Evolutionary conservation across 345 rosid genomes (phyloP).

Genomic region (Angophora floribunda): DNA sequence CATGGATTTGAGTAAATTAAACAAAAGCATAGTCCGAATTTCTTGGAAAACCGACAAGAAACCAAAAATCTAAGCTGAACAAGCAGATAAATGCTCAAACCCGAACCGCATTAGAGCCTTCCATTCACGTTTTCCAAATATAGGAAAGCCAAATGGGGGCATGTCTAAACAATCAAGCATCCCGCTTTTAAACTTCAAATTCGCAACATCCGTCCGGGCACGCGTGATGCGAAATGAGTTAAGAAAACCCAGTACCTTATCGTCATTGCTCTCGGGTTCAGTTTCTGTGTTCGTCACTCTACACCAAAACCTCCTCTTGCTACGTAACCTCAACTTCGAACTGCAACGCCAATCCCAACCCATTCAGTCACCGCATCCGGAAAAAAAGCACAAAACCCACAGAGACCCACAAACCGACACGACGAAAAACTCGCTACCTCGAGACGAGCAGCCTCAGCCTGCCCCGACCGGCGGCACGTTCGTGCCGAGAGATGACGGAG

Average conservation of each 20-base stretch:
- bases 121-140: background rate
- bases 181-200: background rate
- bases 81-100: background rate
- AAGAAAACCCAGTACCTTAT: conserved; percentile 26
- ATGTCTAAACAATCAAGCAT: background rate
- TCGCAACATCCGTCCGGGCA: background rate
- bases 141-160: background rate
- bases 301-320: conserved; percentile 38
- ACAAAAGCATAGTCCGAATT: background rate
- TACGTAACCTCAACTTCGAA: conserved; percentile 14
- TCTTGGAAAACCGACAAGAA: background rate
- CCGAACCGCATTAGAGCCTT: background rate
- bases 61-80: background rate
- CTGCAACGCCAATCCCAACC: background rate
- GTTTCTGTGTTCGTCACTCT: conserved; percentile 55
- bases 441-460: conserved; percentile 17
- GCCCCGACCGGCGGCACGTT: conserved; percentile 3
- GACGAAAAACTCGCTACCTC: conserved; percentile 20
- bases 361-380: background rate
- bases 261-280: conserved; percentile 69
- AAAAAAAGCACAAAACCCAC: background rate
- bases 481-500: conserved; percentile 14
- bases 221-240: background rate
- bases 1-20: background rate
- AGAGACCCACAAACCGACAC: background rate